Evolutionary conservation across 2,329 filamentous ascomycete species (phyloP).

Genomic region (Cryphonectria nitschkei): DNA sequence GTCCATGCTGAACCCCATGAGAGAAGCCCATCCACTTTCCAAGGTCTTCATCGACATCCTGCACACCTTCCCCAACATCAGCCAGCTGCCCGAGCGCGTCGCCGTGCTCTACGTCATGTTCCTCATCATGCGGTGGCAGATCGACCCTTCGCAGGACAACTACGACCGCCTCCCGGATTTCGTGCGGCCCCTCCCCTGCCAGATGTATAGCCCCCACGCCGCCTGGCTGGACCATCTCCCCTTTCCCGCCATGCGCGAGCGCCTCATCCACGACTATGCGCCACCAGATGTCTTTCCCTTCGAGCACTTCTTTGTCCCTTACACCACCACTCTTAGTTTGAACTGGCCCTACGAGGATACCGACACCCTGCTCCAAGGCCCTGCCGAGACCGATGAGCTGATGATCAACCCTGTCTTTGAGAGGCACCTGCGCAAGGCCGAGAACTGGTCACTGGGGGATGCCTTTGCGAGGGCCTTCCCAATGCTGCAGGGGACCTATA

Average conservation of each 20-base stretch:
- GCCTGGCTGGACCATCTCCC: conserved; percentile 83
- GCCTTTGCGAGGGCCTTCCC: conserved; percentile 71
- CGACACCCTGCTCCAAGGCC: conserved; percentile 66
- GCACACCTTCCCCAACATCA: conserved; percentile 79
- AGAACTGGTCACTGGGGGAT: conserved; percentile 81
- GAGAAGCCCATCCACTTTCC: conserved; percentile 74
- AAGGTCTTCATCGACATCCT: conserved; percentile 86
- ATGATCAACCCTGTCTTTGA: conserved; percentile 88
- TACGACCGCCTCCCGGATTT: conserved; percentile 78
- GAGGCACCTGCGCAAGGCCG: conserved; percentile 71
- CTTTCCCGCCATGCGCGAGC: conserved; percentile 77
- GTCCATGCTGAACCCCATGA: conserved; percentile 73
- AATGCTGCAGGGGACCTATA: conserved; percentile 50
- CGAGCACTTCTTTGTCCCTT: conserved; percentile 83
- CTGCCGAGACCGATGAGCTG: conserved; percentile 61
- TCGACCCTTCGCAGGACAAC: conserved; percentile 77
- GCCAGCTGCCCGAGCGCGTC: conserved; percentile 78
- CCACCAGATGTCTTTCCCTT: conserved; percentile 61
- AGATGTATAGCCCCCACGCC: conserved; percentile 71
- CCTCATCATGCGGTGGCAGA: conserved; percentile 82
- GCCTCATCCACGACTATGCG: conserved; percentile 55
- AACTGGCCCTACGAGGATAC: conserved; percentile 84
- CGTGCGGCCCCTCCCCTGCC: conserved; percentile 67
- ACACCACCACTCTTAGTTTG: conserved; percentile 72
- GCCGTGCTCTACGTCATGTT: conserved; percentile 88